A percentile compares a stretch with the other conserved stretches of the same genome.
These are phyloP conservation scores for Lipomyces starkeyi DNA, from an alignment of 805 yeast species.

Conservation along the genomic window DNA sequence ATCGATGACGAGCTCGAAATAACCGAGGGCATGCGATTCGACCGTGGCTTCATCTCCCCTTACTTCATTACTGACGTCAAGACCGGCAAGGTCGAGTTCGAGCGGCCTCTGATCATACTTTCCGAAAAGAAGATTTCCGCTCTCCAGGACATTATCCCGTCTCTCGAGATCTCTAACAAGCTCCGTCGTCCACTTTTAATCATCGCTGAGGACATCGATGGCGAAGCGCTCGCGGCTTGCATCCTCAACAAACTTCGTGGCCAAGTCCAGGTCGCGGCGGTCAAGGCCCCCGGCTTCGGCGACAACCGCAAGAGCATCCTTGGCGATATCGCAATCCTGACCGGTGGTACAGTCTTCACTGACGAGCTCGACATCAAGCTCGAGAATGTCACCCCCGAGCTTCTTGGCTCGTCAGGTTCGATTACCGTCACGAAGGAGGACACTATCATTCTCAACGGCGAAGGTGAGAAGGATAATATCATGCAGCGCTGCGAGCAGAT, in stretches of 20 bases:
- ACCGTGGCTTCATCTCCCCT: slow-evolving; percentile 96
- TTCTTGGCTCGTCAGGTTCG: slow-evolving; percentile 90
- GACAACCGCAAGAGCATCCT: slow-evolving; percentile 96
- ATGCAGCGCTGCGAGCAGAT: slow-evolving; percentile 92
- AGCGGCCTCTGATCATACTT: slow-evolving; percentile 85
- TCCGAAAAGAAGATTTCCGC: slow-evolving; percentile 92
- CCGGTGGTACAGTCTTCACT: slow-evolving; percentile 87
- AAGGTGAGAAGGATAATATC: slow-evolving; percentile 81
- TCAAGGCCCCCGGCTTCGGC: slow-evolving; percentile 99
- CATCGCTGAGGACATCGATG: slow-evolving; percentile 94
- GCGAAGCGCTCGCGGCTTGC: slow-evolving; percentile 98
- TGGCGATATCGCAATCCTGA: slow-evolving; percentile 92
- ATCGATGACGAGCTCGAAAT: slow-evolving; percentile 95
- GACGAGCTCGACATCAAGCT: slow-evolving; percentile 96
- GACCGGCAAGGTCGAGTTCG: slow-evolving; percentile 90
- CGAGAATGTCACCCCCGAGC: slow-evolving; percentile 87
- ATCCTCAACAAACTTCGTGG: slow-evolving; percentile 96
- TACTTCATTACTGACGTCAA: slow-evolving; percentile 95
- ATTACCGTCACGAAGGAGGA: slow-evolving; percentile 94
- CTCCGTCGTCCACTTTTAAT: slow-evolving; percentile 90
- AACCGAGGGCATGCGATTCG: slow-evolving; percentile 98
- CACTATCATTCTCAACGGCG: slow-evolving; percentile 91
- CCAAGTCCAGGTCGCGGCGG: slow-evolving; percentile 96
- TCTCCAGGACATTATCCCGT: slow-evolving; percentile 89
- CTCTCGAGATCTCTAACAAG: slow-evolving; percentile 91